Evolutionary conservation across 2,329 filamentous ascomycete genomes (phyloP), one percentile per base, ranked within the genome.

Genomic region (Chaetomium sp.): DNA sequence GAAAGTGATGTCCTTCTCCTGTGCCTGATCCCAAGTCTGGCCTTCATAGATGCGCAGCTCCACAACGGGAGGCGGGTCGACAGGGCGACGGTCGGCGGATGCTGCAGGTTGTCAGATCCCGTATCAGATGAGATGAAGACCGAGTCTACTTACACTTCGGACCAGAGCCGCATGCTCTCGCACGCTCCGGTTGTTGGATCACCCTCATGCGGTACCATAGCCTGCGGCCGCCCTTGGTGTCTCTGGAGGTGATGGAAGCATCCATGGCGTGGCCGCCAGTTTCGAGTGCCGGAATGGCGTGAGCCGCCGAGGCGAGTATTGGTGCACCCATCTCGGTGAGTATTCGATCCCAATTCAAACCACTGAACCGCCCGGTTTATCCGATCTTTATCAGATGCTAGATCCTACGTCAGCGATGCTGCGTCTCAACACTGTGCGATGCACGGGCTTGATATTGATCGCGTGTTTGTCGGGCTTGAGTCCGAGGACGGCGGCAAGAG

Each of bases 61-160:
- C 47, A 98, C 92, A 62, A 99, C 95, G 0, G 95, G 95, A 2
- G 95, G 95, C 67, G 91, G 93, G 76, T 97, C 94, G 67, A 97
- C 93, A 23, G 94, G 93, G 61, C 94, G 90, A 71, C 94, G 89
- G 78, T 97, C 93, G 72, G 91, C 90, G 66, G 90, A 92, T 51
- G 90, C 90, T 93, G 70, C 70, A 27, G 8, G n/a, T 23, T 35
- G 63, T 70, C 65, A 70, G 67, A 57, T 23, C 33, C 25, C 3
- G 5, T 25, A 16, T 38, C 23, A 1, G 25, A 62, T 16, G n/a
- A 19, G n/a, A 35, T 1, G 23, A 31, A 35, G 9, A 42, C 35
- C 8, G 9, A 13, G 13, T 59, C n/a, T n/a, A 72, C 89, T 78
- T 83, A 96, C 92, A 96, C 81, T 98, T 98, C 61, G 92, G 92